These are phyloP conservation scores for Boletus pseudopeckii DNA, from an alignment of 768 basidiomycete species.

Conservation along the genomic window DNA sequence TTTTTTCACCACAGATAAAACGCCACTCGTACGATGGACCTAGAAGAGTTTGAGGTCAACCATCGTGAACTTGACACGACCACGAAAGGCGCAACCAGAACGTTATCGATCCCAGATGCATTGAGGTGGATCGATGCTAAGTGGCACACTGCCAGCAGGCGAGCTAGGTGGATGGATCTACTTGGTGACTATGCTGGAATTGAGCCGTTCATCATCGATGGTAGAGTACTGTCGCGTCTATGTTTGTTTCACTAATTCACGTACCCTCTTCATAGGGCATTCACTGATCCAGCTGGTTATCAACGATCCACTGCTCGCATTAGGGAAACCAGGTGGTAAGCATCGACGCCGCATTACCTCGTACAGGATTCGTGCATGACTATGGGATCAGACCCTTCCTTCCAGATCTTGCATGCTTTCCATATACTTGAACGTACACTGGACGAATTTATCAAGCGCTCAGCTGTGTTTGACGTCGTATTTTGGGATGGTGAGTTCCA, in stretches of 20 bases:
- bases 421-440: constrained; percentile 52
- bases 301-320: constrained; percentile 56
- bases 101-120: constrained; percentile 20
- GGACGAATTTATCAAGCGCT: constrained; percentile 45
- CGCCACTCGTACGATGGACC: constrained; percentile 30
- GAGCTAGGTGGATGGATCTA: constrained; percentile 62
- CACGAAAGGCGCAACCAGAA: background rate
- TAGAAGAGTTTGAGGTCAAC: constrained; percentile 36
- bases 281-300: constrained; percentile 57
- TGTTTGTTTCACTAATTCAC: background rate
- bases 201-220: constrained; percentile 65
- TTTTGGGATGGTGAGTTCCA: constrained; percentile 52
- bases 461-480: constrained; percentile 57
- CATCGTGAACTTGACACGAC: background rate
- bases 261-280: constrained; percentile 44
- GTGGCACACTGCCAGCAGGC: constrained; percentile 41
- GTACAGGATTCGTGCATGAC: background rate
- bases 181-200: constrained; percentile 67
- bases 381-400: constrained; percentile 41
- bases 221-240: constrained; percentile 29
- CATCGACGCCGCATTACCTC: background rate
- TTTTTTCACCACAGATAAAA: background rate
- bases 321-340: constrained; percentile 48
- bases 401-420: constrained; percentile 63
- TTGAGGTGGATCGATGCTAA: constrained; percentile 31